These are phyloP conservation scores for Candida golubevii DNA, from an alignment of 805 yeast species.

Conservation along the genomic window DNA sequence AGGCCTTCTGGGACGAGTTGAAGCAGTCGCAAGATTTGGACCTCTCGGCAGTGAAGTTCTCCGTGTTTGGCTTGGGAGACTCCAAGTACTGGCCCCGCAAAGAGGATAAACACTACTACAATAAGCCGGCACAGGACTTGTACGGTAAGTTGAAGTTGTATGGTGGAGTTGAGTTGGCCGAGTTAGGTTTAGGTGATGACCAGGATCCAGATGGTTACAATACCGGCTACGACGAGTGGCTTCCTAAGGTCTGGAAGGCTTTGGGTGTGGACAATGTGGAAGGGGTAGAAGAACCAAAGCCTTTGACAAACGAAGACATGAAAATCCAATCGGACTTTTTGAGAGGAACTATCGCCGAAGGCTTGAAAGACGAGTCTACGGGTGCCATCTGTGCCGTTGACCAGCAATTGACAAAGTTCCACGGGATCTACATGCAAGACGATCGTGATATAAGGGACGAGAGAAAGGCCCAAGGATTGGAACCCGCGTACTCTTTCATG, in stretches of 20 bases:
- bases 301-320: slow-evolving; percentile 92
- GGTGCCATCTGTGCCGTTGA: slow-evolving; percentile 89
- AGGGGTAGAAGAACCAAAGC: slow-evolving; percentile 86
- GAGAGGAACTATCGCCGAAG: slow-evolving; percentile 91
- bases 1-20: slow-evolving; percentile 68
- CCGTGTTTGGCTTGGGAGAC: slow-evolving; percentile 78
- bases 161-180: slow-evolving; percentile 70
- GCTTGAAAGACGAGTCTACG: slow-evolving; percentile 72
- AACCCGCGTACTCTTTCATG: slow-evolving; percentile 97
- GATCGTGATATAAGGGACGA: slow-evolving; percentile 94
- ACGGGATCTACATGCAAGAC: slow-evolving; percentile 98
- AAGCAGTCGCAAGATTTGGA: slow-evolving; percentile 62
- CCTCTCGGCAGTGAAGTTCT: slow-evolving; percentile 50
- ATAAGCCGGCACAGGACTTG: slow-evolving; percentile 82
- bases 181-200: slow-evolving; percentile 90
- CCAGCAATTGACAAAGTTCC: slow-evolving; percentile 94
- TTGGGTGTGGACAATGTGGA: slow-evolving; percentile 80
- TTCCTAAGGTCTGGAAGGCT: slow-evolving; percentile 77
- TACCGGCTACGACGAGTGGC: slow-evolving; percentile 91
- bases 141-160: slow-evolving; percentile 57
- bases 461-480: slow-evolving; percentile 86
- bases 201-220: slow-evolving; percentile 95
- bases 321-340: slow-evolving; percentile 80
- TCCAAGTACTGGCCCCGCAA: slow-evolving; percentile 95
- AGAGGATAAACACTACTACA: slow-evolving; percentile 90